phyloP scores from a whole-genome alignment of 2,329 filamentous ascomycete species.

The Fusarium verrucosum region DNA sequence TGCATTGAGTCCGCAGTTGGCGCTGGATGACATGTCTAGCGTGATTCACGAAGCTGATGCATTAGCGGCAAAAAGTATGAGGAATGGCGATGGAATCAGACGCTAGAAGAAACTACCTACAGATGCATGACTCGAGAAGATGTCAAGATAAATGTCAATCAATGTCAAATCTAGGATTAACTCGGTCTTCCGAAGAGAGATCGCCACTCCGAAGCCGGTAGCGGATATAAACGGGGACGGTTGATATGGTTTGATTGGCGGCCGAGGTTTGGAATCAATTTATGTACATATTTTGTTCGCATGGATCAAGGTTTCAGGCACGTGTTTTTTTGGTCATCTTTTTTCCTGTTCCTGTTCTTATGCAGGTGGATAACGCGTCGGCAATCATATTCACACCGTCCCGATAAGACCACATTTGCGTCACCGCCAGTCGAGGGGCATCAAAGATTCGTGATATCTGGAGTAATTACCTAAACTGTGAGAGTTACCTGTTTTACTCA shows the following conservation, averaged over 20 bases:
- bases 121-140: not conserved
- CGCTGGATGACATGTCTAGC: constrained; percentile 7
- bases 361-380: not conserved
- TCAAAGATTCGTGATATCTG: not conserved
- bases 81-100: not conserved
- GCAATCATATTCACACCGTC: not conserved
- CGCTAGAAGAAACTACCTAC: not conserved
- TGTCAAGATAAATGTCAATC: not conserved
- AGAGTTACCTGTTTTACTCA: not conserved
- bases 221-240: not conserved
- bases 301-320: constrained; percentile 10
- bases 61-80: not conserved
- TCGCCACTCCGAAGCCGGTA: constrained; percentile 11
- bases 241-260: constrained; percentile 13
- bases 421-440: constrained; percentile 14
- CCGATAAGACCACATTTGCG: constrained; percentile 14
- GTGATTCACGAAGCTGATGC: constrained; percentile 6
- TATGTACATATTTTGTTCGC: not conserved
- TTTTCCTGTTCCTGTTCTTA: not conserved
- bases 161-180: not conserved
- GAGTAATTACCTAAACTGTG: constrained; percentile 14
- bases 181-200: constrained; percentile 9
- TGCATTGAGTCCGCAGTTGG: constrained; percentile 5
- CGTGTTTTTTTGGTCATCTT: constrained; percentile 13
- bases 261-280: constrained; percentile 24